Percentiles rank a stretch among this genome's conserved stretches.
These are phyloP conservation scores for Phytophthora kernoviae DNA, from an alignment of 352 stramenopile genomes.

Conservation along the genomic window DNA sequence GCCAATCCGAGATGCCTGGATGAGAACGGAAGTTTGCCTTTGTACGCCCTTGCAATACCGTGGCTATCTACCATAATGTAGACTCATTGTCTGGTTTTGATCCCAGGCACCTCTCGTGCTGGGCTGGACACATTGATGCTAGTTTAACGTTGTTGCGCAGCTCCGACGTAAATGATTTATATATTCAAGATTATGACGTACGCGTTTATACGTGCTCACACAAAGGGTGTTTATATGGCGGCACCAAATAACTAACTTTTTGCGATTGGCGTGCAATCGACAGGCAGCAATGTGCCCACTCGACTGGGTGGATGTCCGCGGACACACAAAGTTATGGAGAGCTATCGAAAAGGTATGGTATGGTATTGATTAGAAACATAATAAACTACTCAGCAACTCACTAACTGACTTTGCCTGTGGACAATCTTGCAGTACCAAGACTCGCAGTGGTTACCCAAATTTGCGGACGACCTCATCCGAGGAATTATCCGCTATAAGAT, in stretches of 20 bases:
- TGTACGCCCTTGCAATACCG: constrained; percentile 34
- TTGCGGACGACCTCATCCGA: constrained; percentile 70
- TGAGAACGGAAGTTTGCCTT: constrained; percentile 72
- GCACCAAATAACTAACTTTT: neutral
- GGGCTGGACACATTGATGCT: constrained; percentile 63
- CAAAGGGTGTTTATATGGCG: neutral
- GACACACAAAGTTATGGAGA: constrained; percentile 47
- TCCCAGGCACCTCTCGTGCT: constrained; percentile 67
- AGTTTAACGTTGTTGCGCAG: constrained; percentile 53
- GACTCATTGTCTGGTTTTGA: no score
- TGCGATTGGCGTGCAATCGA: neutral
- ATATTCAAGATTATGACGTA: constrained; percentile 74
- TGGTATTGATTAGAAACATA: no score
- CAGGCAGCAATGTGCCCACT: constrained; percentile 39
- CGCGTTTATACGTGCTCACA: neutral
- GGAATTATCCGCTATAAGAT: constrained; percentile 80
- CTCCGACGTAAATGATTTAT: constrained; percentile 61
- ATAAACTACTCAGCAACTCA: neutral
- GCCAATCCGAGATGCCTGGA: constrained; percentile 57
- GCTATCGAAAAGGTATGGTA: constrained; percentile 57
- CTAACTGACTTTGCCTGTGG: no score
- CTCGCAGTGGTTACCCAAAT: constrained; percentile 68
- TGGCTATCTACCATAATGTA: neutral
- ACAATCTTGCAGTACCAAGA: constrained; percentile 52
- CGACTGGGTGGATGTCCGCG: constrained; percentile 62